phyloP scores from a whole-genome alignment of 1,284 basidiomycete genomes.

The Ceratobasidium sp. region DNA sequence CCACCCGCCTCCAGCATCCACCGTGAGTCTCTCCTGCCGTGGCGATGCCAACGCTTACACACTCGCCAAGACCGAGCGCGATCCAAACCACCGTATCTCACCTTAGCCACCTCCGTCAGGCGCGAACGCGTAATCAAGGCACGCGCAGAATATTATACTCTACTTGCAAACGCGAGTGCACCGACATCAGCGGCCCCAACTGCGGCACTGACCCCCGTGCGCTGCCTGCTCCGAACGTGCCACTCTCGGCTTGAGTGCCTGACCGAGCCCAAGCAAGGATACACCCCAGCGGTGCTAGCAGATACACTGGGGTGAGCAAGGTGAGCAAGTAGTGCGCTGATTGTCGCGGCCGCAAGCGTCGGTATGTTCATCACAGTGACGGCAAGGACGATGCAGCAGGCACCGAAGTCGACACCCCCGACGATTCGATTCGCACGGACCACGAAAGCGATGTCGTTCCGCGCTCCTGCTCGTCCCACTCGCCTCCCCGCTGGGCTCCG shows the following conservation, averaged over 20 bases:
- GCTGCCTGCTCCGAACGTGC: not conserved
- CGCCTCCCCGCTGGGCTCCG: conserved; percentile 11
- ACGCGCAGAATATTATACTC: conserved; percentile 38
- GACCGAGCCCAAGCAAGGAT: conserved; percentile 28
- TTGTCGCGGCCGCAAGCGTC: conserved; percentile 39
- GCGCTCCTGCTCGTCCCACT: conserved; percentile 22
- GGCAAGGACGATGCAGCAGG: conserved; percentile 23
- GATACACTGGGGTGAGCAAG: conserved; percentile 12
- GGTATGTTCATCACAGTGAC: conserved; percentile 24
- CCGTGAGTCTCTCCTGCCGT: conserved; percentile 25
- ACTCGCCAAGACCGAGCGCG: conserved; percentile 38
- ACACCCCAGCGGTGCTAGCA: conserved; percentile 17
- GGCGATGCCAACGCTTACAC: conserved; percentile 27
- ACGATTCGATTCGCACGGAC: conserved; percentile 34
- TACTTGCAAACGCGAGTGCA: conserved; percentile 43
- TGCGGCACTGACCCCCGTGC: conserved; percentile 18
- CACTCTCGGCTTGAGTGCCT: not conserved
- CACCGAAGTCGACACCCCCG: conserved; percentile 9
- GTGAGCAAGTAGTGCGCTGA: conserved; percentile 29
- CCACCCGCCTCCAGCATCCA: conserved; percentile 30
- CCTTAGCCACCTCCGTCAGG: conserved; percentile 23
- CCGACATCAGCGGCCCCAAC: conserved; percentile 32
- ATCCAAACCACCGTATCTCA: conserved; percentile 13
- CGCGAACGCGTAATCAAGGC: conserved; percentile 38
- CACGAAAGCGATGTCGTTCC: conserved; percentile 19